Evolutionary conservation across 345 rosid genomes (phyloP), one percentile per base, ranked within the genome.

Genomic region (Populus tremula): DNA sequence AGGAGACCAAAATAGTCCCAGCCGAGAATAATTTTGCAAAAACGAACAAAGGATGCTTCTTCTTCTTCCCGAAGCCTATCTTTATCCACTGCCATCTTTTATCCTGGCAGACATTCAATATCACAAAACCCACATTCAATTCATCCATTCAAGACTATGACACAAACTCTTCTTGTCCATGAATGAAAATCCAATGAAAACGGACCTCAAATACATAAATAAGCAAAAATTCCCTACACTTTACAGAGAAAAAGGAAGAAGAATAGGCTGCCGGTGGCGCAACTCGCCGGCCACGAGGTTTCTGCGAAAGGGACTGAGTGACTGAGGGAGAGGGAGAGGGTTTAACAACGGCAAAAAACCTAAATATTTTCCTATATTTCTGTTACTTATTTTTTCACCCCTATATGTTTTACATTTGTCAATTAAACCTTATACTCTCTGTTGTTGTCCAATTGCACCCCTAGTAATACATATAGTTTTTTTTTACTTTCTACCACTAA

Each of bases 1-100:
- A 87, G 87, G 72, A 92, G 95, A 76, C 82, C 88, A 74, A 87
- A 84, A 83, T 90, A 92, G 82, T 93, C 97, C 97, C 97, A 93
- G 43, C 91, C 88, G 8, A 95, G 91, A 77, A 92, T 70, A 53
- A 83, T 87, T 84, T 86, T 87, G 84, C 88, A 88, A 86, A 93
- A 95, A 71, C 92, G 92, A 68, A 79, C 70, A 29, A 89, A 83
- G 50, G 91, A 86, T 36, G 91, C 87, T 53, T 89, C 91, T 80
- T 89, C 87, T 53, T 88, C 91, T 79, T 88, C 89, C 39, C 82
- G 89, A 77, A 87, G 72, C 87, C 85, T 88, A 4, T 75, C 90
- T 62, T 85, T 91, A 36, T 91, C 97, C 54, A 84, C 87, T 0
- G 89, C 91, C 97, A 86, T 87, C 47, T 50, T 5, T 6, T 50